Base-by-base conservation (phyloP, 1,284 basidiomycete species). In the Vanrija sp. region DNA sequence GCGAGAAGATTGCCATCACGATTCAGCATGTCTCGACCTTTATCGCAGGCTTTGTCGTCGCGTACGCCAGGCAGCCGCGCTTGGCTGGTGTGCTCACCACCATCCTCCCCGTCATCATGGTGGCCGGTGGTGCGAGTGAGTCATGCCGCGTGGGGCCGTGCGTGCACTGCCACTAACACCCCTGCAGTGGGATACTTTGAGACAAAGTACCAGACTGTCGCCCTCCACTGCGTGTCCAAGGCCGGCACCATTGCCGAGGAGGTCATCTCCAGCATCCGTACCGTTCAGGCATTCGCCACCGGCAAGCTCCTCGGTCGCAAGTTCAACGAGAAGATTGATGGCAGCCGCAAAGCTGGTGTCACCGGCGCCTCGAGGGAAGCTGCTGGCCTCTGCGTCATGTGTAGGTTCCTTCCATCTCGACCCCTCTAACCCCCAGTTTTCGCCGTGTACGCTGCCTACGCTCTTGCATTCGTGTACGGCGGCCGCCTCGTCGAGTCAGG, bases 181-280 rank as follows among this genome's bases (percentile, higher is more conserved):
- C n/a, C 6, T 12, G n/a, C 19, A 55, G 54, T 70, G 68, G 61
- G 63, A 42, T 52, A 43, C 12, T 46, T 67, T 26, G 71, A 71
- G 64, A 62, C 71, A 23, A 72, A 73, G 52, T 73, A 65, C 56
- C 66, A 69, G 46, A 68, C 66, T 81, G 69, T 58, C 79, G 39
- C 87, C 23, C 82, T 95, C 52, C 83, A 86, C 55, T 79, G 86
- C 55, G 83, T 95, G 34, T 89, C 91, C 4, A 85, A 87, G 21
- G 88, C 87, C 25, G 93, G 94, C 42, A 86, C 83, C 5, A 74
- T 97, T 16, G 94, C 94, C 0, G 95, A 98, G 76, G 96, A 98
- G 74, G 90, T 91, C 65, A 88, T 98, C 53, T 66, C 64, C 9
- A 69, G 67, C 39, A 72, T 78, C 56, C 66, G 75, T 18, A 75